Base-by-base conservation (phyloP, 352 stramenopile species). In the Blastocystis sp. region DNA sequence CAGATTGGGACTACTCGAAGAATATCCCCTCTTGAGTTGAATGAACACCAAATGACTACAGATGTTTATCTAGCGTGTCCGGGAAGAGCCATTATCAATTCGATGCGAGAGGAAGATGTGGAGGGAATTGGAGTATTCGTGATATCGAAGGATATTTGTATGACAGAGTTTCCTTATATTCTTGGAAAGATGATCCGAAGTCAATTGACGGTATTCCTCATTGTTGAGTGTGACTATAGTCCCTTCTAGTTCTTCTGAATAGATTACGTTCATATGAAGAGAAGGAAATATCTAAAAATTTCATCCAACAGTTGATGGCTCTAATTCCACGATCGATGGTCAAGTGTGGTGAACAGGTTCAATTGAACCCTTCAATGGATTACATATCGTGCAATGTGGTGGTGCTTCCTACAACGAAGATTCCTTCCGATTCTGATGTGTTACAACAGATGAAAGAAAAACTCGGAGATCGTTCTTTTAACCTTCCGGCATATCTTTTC, bases 371-470 rank as follows among this genome's bases (percentile, higher is more conserved):
- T 19, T 30, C 48, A 37, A 62, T 84, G 27, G 51, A 84, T n/a
- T 84, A 84, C 51, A 68, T 68, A 19, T 54, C 53, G 4, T 84
- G 73, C 56, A 84, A 84, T 42, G 73, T 84, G n/a, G 54, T 84
- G 27, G 22, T 84, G 24, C 48, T 24, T 57, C 9, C 42, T 0
- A 44, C 22, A 17, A 84, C 42, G 6, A 51, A 42, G 30, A 33
- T 84, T 9, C 73, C 73, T 1, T 19, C 44, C 0, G 59, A 51
- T 54, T 53, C 53, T 7, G 51, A 1, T 6, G 42, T 54, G 64
- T 44, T 76, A 6, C 19, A 1, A 7, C 35, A 22, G 4, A 15
- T 84, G 53, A 30, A 84, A 42, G 24, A 66, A 35, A 54, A 57
- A 6, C 73, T 84, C 4, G 53, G 33, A n/a, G 30, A 84, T 68